Percentiles rank a stretch among this genome's conserved stretches.
phyloP scores from a whole-genome alignment of 306 rosid genomes.

The Gynostemma pentaphyllum region DNA sequence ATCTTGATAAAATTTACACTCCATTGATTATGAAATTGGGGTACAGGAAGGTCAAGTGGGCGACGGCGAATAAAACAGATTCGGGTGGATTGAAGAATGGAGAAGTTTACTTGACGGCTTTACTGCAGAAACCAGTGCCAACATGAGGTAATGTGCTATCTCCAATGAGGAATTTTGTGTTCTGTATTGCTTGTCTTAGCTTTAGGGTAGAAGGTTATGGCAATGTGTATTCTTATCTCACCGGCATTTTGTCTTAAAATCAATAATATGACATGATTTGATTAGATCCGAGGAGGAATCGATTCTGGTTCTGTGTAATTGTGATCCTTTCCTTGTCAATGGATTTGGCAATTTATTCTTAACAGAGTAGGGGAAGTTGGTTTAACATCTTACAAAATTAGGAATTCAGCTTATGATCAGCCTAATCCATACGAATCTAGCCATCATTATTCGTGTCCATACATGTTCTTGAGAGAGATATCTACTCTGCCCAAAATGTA shows the following conservation, averaged over 20 bases:
- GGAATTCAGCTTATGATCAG: not conserved
- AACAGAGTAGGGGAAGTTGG: not conserved
- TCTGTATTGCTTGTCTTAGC: not conserved
- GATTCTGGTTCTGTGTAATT: not conserved
- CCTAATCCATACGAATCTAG: not conserved
- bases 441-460: not conserved
- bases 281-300: not conserved
- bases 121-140: conserved; percentile 77
- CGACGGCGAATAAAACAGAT: conserved; percentile 49
- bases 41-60: conserved; percentile 91
- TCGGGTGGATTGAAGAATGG: conserved; percentile 54
- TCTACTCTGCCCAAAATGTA: not conserved
- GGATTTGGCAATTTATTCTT: not conserved
- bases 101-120: conserved; percentile 76
- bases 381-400: not conserved
- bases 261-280: not conserved
- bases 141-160: conserved; percentile 28
- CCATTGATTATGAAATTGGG: conserved; percentile 82
- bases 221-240: no score
- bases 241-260: not conserved
- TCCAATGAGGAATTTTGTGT: not conserved
- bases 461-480: not conserved
- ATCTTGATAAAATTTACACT: conserved; percentile 59
- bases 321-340: not conserved
- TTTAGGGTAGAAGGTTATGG: no score